Conservation (phyloP, 139 green algal genomes). For the Monoraphidium neglectum region DNA sequence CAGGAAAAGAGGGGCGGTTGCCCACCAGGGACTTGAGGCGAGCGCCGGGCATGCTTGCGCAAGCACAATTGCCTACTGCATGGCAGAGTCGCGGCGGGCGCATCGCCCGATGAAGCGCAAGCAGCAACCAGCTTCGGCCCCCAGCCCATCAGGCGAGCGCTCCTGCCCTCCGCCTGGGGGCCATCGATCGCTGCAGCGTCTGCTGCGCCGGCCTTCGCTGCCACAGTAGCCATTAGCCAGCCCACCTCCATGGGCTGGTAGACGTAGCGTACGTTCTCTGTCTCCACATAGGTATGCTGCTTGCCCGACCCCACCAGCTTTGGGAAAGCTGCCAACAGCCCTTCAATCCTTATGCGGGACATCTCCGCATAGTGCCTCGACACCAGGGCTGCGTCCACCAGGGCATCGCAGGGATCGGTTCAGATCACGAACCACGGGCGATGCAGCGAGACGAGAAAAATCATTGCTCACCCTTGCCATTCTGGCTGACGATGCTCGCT, state of each 20-base stretch:
- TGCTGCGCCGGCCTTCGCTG: no score
- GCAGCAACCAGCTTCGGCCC: no score
- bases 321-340: constrained; percentile 96
- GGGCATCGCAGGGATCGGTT: not conserved
- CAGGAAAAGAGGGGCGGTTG: no score
- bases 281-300: constrained; percentile 99
- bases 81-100: no score
- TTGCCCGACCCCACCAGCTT: constrained; percentile 96
- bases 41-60: no score
- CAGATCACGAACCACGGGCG: not conserved
- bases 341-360: constrained; percentile 97
- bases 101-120: no score
- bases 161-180: no score
- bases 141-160: no score
- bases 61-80: no score
- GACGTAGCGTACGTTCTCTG: constrained; percentile 98
- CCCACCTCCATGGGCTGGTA: constrained; percentile 98
- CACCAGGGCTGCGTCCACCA: constrained; percentile 85
- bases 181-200: no score
- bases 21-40: no score
- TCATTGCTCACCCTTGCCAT: constrained; percentile 82
- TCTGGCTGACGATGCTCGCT: constrained; percentile 88
- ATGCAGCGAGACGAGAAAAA: not conserved
- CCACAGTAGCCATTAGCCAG: no score
- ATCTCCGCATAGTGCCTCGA: constrained; percentile 98